phyloP scores from a whole-genome alignment of 1,284 basidiomycete genomes.

The Ustilago trichophora region DNA sequence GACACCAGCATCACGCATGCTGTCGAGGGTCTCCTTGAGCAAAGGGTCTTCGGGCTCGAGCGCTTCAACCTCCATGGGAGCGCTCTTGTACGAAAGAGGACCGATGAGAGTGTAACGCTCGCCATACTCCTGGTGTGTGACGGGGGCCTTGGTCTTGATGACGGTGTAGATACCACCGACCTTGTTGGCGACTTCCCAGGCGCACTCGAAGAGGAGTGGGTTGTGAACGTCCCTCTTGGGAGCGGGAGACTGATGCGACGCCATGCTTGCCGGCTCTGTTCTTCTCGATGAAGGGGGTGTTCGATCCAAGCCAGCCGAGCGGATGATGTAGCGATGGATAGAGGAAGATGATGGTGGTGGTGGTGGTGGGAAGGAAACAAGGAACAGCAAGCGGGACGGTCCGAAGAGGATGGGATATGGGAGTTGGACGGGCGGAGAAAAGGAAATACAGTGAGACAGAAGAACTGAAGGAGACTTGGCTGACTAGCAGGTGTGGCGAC shows the following conservation, averaged over 20 bases:
- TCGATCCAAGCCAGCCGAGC: background rate
- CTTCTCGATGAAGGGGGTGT: no score
- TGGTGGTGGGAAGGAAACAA: background rate
- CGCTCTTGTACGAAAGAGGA: conserved; percentile 93
- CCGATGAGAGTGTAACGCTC: conserved; percentile 89
- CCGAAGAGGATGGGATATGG: no score
- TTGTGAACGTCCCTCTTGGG: conserved; percentile 58
- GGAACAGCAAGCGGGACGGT: background rate
- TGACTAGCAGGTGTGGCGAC: no score
- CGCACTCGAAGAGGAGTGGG: conserved; percentile 61
- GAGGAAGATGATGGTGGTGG: background rate
- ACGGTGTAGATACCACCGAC: conserved; percentile 99
- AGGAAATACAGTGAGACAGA: conserved; percentile 10
- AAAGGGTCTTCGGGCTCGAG: conserved; percentile 75
- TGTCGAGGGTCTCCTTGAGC: conserved; percentile 55
- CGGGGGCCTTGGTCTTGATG: conserved; percentile 98
- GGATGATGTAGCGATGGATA: no score
- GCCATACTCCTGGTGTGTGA: conserved; percentile 79
- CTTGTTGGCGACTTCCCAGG: conserved; percentile 66
- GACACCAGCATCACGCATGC: conserved; percentile 75
- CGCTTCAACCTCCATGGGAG: conserved; percentile 96
- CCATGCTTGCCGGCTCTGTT: conserved; percentile 19
- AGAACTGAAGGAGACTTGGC: background rate
- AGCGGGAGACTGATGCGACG: conserved; percentile 4
- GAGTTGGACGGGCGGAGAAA: no score